phyloP scores from a whole-genome alignment of 78 protist genomes.

The Dictyostelium firmibasis region DNA sequence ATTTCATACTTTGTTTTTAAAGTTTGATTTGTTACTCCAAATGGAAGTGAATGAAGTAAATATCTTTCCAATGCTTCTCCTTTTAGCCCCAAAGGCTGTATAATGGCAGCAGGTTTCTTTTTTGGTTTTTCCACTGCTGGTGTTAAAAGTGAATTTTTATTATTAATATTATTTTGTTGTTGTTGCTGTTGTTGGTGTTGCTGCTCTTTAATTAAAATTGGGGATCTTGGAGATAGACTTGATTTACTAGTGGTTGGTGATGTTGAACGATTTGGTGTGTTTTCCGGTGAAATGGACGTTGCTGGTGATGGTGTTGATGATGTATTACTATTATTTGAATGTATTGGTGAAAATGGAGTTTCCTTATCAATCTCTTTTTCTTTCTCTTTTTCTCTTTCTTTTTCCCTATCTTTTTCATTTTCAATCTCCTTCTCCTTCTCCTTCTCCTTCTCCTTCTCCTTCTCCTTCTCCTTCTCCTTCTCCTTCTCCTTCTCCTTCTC shows the following conservation, averaged over 20 bases:
- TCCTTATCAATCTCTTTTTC: not conserved
- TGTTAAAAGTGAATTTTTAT: not conserved
- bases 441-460: not conserved
- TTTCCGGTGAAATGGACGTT: not conserved
- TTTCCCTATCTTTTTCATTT: not conserved
- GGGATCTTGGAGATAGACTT: not conserved
- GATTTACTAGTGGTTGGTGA: not conserved
- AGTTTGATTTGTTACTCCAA: not conserved
- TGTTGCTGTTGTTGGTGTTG: not conserved
- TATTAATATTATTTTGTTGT: not conserved
- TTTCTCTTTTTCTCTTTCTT: not conserved
- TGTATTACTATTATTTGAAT: not conserved
- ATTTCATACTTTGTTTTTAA: not conserved
- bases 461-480: not conserved
- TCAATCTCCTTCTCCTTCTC: not conserved
- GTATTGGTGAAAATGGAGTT: not conserved
- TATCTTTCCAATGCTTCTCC: conserved; percentile 1
- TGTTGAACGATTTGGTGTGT: not conserved
- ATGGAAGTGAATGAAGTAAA: not conserved
- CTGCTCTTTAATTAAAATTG: not conserved
- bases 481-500: not conserved
- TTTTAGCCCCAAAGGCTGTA: not conserved
- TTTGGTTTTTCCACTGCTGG: not conserved
- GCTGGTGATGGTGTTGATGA: not conserved
- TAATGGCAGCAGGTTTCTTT: not conserved